These are phyloP conservation scores for Hibiscus mutabilis DNA, from an alignment of 345 rosid genomes.

Conservation along the genomic window DNA sequence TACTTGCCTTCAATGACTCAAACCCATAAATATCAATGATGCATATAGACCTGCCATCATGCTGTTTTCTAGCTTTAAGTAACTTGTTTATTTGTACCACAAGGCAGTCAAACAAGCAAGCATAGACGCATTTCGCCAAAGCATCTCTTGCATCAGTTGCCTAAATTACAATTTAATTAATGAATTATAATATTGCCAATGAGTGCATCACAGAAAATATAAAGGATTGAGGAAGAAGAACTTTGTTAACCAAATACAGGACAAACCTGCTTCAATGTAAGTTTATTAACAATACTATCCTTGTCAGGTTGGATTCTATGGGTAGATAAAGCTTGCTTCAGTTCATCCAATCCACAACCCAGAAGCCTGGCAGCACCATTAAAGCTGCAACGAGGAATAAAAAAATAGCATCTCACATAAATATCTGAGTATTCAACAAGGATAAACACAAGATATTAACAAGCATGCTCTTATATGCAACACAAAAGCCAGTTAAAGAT, in stretches of 20 bases:
- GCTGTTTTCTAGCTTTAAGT: conserved; percentile 48
- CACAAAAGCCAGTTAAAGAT: background rate
- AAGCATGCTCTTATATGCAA: background rate
- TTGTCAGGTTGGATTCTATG: conserved; percentile 65
- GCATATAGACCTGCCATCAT: conserved; percentile 66
- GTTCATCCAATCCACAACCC: conserved; percentile 55
- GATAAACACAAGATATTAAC: background rate
- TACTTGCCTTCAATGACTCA: conserved; percentile 76
- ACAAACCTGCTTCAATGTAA: conserved; percentile 80
- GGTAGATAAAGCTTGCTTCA: conserved; percentile 59
- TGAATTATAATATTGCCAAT: background rate
- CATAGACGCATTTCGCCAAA: conserved; percentile 78
- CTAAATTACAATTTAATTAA: conserved; percentile 30
- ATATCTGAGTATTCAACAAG: conserved; percentile 6
- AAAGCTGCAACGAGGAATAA: conserved; percentile 51
- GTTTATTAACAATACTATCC: conserved; percentile 51
- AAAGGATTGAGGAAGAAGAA: background rate
- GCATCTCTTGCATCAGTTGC: conserved; percentile 83
- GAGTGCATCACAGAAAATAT: background rate
- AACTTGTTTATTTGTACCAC: conserved; percentile 74
- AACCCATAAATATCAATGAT: conserved; percentile 94
- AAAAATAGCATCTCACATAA: conserved; percentile 11
- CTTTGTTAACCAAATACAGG: background rate
- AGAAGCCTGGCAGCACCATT: conserved; percentile 57
- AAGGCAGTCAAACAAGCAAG: conserved; percentile 82